These are phyloP conservation scores for Atractiella rhizophila DNA, from an alignment of 768 basidiomycete species.

Conservation along the genomic window DNA sequence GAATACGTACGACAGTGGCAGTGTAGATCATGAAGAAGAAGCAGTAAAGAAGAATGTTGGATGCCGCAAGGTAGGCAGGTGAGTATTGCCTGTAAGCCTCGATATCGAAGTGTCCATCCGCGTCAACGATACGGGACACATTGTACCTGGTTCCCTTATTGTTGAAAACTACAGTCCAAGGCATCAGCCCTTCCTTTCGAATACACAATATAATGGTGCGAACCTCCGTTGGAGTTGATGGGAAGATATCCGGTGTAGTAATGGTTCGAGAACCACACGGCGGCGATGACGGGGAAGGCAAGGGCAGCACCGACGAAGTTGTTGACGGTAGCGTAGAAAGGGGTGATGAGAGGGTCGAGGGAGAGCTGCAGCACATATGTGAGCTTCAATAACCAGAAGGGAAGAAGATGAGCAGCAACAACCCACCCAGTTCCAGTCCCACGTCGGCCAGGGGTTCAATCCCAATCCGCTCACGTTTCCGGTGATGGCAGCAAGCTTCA, in stretches of 20 bases:
- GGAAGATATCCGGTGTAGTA: conserved; percentile 23
- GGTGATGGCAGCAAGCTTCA: conserved; percentile 19
- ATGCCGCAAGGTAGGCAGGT: conserved; percentile 24
- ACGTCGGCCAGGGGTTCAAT: conserved; percentile 20
- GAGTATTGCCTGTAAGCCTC: conserved; percentile 22
- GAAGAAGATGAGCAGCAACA: too few relatives aligned
- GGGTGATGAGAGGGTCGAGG: too few relatives aligned
- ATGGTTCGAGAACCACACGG: too few relatives aligned
- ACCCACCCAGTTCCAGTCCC: too few relatives aligned
- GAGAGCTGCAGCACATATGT: too few relatives aligned
- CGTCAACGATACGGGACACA: conserved; percentile 25
- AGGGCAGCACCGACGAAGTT: too few relatives aligned
- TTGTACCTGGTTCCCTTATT: conserved; percentile 30
- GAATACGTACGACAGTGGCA: conserved; percentile 23
- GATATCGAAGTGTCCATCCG: conserved; percentile 20
- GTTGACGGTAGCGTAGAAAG: too few relatives aligned
- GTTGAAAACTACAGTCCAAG: too few relatives aligned
- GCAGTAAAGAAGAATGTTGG: conserved; percentile 25
- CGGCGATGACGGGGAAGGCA: too few relatives aligned
- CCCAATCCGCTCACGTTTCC: conserved; percentile 22
- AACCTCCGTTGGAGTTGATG: conserved; percentile 15
- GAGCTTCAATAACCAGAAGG: too few relatives aligned
- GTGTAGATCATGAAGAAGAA: conserved; percentile 27
- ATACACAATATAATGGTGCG: too few relatives aligned
- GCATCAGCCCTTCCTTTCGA: too few relatives aligned